Percentiles rank a stretch among this genome's conserved stretches.
These are phyloP conservation scores for Mycoemilia scoparia DNA, from an alignment of 192 early-diverging fungal species.

Conservation along the genomic window DNA sequence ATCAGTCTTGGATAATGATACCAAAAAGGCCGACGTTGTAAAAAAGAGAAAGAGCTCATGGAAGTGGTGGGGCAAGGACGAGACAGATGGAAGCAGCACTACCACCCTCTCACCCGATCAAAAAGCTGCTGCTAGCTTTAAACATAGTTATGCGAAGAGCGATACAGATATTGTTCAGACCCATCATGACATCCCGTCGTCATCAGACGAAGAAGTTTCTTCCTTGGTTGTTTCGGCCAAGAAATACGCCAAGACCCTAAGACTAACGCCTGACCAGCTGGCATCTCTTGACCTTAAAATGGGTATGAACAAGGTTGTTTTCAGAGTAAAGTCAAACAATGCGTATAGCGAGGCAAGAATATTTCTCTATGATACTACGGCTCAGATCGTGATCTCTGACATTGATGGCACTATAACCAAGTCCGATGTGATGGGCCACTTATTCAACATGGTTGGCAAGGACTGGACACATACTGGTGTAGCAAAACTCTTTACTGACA, in stretches of 20 bases:
- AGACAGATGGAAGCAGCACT: too few relatives aligned
- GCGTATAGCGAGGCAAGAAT: conserved; percentile 63
- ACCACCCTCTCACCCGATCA: too few relatives aligned
- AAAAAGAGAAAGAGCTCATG: too few relatives aligned
- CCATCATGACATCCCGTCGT: too few relatives aligned
- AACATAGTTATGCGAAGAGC: too few relatives aligned
- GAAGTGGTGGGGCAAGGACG: too few relatives aligned
- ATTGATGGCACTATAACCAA: conserved; percentile 99
- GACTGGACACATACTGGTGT: conserved; percentile 98
- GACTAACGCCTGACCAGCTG: conserved; percentile 84
- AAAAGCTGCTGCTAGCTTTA: too few relatives aligned
- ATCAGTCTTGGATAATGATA: too few relatives aligned
- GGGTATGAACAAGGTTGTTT: conserved; percentile 79
- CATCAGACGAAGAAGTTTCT: too few relatives aligned
- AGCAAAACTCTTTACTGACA: conserved; percentile 90
- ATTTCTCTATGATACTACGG: conserved; percentile 69
- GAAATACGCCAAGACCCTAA: conserved; percentile 72
- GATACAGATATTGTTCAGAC: too few relatives aligned
- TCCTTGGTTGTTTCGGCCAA: too few relatives aligned
- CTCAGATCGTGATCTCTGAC: conserved; percentile 86
- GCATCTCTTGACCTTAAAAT: conserved; percentile 56
- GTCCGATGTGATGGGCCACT: conserved; percentile 87
- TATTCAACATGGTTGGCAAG: conserved; percentile 91
- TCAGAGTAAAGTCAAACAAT: conserved; percentile 67
- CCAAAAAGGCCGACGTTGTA: too few relatives aligned